phyloP scores from a whole-genome alignment of 1,284 basidiomycete genomes.

The Moesziomyces sp. region DNA sequence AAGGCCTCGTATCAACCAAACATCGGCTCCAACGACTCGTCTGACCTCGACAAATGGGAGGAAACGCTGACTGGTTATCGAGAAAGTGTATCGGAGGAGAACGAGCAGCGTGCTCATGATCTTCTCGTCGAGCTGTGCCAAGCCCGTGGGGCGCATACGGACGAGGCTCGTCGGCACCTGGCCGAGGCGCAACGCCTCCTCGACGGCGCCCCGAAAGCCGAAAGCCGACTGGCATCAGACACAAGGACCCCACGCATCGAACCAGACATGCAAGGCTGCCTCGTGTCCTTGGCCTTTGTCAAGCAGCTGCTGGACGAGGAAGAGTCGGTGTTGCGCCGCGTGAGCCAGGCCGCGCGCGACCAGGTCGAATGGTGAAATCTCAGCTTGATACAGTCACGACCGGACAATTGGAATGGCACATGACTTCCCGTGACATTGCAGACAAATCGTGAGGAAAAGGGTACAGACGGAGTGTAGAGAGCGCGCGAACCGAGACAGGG shows the following conservation, averaged over 20 bases:
- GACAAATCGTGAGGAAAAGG: neutral
- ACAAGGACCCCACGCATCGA: slow-evolving; percentile 9
- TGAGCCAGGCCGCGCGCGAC: slow-evolving; percentile 18
- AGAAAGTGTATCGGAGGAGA: slow-evolving; percentile 36
- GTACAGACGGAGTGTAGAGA: neutral
- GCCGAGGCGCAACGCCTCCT: slow-evolving; percentile 6
- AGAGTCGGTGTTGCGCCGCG: slow-evolving; percentile 27
- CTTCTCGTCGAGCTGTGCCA: slow-evolving; percentile 17
- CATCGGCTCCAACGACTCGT: neutral
- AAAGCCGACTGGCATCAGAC: neutral
- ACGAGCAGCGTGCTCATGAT: slow-evolving; percentile 31
- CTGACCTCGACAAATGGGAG: slow-evolving; percentile 40
- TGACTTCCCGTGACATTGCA: slow-evolving; percentile 11
- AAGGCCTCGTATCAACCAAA: neutral
- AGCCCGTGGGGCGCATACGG: neutral
- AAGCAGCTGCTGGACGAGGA: slow-evolving; percentile 46
- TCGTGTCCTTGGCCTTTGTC: slow-evolving; percentile 26
- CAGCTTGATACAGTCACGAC: neutral
- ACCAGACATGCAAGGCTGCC: slow-evolving; percentile 6
- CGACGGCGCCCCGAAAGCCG: neutral
- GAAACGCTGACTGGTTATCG: slow-evolving; percentile 41
- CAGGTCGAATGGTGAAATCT: slow-evolving; percentile 42
- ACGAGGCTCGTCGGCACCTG: slow-evolving; percentile 2
- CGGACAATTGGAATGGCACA: neutral
- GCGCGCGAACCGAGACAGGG: neutral